phyloP scores from a whole-genome alignment of 768 basidiomycete species.

The Rhizopogon rudus region DNA sequence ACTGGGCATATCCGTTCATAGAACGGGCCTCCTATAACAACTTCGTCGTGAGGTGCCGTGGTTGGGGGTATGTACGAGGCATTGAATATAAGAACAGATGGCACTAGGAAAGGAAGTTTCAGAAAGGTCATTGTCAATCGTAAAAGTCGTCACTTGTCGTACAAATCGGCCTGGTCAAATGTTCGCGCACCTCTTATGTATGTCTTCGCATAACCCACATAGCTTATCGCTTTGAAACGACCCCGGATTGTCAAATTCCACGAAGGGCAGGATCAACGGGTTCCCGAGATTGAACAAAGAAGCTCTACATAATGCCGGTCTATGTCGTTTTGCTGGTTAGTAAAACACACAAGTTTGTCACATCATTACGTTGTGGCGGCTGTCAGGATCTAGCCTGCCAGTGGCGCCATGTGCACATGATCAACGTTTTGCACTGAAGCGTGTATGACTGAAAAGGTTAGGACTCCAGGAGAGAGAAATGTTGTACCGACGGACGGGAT shows the following conservation, averaged over 20 bases:
- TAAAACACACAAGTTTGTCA: no score
- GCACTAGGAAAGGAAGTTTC: constrained; percentile 18
- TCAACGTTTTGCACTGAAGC: no score
- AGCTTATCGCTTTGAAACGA: neutral
- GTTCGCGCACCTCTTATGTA: neutral
- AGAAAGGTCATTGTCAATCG: constrained; percentile 12
- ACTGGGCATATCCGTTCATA: constrained; percentile 19
- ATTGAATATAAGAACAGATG: constrained; percentile 25
- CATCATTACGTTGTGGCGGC: no score
- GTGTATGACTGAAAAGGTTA: no score
- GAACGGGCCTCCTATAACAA: constrained; percentile 11
- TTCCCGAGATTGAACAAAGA: neutral
- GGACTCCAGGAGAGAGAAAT: no score
- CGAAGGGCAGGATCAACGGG: neutral
- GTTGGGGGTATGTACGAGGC: constrained; percentile 18
- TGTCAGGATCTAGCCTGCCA: no score
- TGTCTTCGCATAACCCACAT: neutral
- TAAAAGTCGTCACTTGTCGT: neutral
- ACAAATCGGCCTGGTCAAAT: neutral
- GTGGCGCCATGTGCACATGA: no score
- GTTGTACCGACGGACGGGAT: no score
- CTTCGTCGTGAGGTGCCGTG: constrained; percentile 17
- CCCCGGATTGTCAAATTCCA: neutral
- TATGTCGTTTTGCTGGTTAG: no score
- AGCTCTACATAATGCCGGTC: neutral